phyloP scores from a whole-genome alignment of 2,329 filamentous ascomycete species.

The Chaetothyriales sp. region DNA sequence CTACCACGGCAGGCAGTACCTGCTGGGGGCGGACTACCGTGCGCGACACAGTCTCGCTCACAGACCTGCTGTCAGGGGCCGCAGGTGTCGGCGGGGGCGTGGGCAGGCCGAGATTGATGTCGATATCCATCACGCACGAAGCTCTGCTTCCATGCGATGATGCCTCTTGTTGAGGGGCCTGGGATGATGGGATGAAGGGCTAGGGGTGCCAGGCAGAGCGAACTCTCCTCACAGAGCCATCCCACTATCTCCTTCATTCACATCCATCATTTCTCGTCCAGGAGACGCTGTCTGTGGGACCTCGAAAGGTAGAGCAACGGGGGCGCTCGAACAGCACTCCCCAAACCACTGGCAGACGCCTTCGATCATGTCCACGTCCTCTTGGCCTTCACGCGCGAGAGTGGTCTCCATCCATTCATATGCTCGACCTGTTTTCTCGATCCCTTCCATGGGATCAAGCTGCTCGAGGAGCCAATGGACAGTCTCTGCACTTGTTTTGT shows the following conservation, averaged over 20 bases:
- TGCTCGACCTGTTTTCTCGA: neutral
- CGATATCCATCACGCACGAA: neutral
- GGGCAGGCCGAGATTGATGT: neutral
- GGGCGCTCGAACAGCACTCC: no score
- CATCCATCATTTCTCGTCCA: neutral
- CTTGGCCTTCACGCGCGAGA: neutral
- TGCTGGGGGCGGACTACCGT: conserved; percentile 11
- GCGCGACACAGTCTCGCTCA: conserved; percentile 1
- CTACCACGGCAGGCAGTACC: conserved; percentile 5
- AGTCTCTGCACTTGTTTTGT: neutral
- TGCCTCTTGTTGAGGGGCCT: neutral
- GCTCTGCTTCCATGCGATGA: neutral
- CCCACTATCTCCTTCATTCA: neutral
- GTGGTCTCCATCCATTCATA: neutral
- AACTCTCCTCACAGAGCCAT: neutral
- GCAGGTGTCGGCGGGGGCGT: neutral
- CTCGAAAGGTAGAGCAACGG: neutral
- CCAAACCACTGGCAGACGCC: neutral
- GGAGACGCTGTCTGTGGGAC: neutral
- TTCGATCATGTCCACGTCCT: neutral
- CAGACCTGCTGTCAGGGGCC: no score
- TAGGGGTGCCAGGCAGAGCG: neutral
- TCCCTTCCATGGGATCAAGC: neutral
- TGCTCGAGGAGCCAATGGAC: neutral
- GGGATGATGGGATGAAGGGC: neutral